Evolutionary conservation across 2,329 filamentous ascomycete species (phyloP).

Genomic region (Calonectria pseudoreteaudii): DNA sequence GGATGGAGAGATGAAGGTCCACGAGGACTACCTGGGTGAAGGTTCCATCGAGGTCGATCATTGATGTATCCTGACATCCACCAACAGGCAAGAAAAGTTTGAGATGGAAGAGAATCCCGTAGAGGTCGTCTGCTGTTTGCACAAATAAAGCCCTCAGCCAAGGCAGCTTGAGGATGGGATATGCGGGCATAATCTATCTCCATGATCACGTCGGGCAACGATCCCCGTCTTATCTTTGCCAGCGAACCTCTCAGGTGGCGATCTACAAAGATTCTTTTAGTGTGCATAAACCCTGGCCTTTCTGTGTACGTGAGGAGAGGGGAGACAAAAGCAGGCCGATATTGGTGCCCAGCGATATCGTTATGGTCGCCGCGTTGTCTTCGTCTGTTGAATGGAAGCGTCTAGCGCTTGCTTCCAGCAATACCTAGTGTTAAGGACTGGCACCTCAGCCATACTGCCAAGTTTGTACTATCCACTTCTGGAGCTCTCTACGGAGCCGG

Average conservation of each 20-base stretch:
- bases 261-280: neutral
- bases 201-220: conserved; percentile 5
- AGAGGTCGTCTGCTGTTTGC: neutral
- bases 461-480: conserved; percentile 9
- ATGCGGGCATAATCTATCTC: neutral
- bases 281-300: neutral
- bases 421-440: neutral
- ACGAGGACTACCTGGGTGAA: conserved; percentile 5
- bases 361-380: neutral
- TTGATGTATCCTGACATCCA: neutral
- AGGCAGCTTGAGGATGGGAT: neutral
- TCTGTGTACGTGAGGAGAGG: neutral
- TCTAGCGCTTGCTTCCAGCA: too few relatives aligned
- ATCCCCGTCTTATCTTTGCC: conserved; percentile 12
- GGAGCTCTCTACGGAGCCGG: conserved; percentile 2
- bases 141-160: neutral
- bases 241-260: neutral
- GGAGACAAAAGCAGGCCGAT: neutral
- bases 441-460: neutral
- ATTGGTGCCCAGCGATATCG: conserved; percentile 10
- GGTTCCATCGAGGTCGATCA: conserved; percentile 11
- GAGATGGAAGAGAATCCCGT: neutral
- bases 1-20: neutral
- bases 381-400: neutral
- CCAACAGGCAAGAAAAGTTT: neutral